Evolutionary conservation across 1,284 basidiomycete species (phyloP), one percentile per base, ranked within the genome.

Genomic region (Papiliotrema laurentii): DNA sequence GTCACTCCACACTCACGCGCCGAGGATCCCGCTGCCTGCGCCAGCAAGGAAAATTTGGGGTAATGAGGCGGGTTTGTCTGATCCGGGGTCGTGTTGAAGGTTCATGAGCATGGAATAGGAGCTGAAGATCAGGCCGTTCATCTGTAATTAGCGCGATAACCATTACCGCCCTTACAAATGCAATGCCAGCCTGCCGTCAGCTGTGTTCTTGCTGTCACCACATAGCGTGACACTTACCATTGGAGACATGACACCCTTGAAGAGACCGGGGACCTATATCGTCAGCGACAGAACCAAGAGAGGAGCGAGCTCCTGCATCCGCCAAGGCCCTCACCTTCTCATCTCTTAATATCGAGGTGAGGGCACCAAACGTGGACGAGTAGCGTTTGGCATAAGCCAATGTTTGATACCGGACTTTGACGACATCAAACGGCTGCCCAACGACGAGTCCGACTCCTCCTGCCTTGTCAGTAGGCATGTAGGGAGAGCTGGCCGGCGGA

Each of bases 31-130:
- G 58, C 83, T 86, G 2, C 84, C 85, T 13, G 83, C 78, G 0
- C 89, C 89, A 1, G 88, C 88, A 2, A 89, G 73, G 0, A 79
- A 78, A 38, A 92, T 81, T 66, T 90, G 86, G 9, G 55, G 51
- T 19, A 74, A 54, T 36, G 51, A 60, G 4, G 72, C 68, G 40
- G 69, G 66, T 19, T 57, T 48, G 10, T 50, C 36, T 10, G 52
- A 54, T 14, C 21, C 33, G 3, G 55, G 53, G 4, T 48, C 41
- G 5, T 52, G 51, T 50, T 69, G 66, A 0, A 65, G 28, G 22
- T 59, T 61, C 63, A 74, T 71, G 48, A 72, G 66, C 52, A 69
- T 66, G 26, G 69, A 66, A 49, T 74, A 74, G 4, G 68, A 69
- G 1, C 69, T 66, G 58, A 74, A 74, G 44, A 74, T 64, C 9